phyloP scores from a whole-genome alignment of 371 early-diverging fungal species.

The Apophysomyces sp. region DNA sequence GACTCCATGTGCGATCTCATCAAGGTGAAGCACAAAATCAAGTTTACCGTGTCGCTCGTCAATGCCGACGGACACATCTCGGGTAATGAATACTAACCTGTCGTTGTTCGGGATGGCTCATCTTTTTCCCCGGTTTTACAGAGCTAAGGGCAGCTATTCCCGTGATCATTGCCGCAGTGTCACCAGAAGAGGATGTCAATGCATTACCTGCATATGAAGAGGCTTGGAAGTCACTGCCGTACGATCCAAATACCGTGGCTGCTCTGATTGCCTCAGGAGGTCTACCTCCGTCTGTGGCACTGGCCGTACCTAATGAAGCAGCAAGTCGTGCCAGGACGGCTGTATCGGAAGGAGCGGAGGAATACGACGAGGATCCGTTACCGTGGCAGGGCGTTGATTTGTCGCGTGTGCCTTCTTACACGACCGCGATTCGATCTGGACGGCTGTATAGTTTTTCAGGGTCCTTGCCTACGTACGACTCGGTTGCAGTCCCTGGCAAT shows the following conservation, averaged over 20 bases:
- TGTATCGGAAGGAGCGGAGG: constrained; percentile 64
- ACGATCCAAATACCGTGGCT: constrained; percentile 31
- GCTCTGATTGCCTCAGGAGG: constrained; percentile 31
- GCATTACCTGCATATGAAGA: constrained; percentile 49
- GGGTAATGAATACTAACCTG: constrained; percentile 20
- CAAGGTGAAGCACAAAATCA: constrained; percentile 43
- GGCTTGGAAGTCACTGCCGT: constrained; percentile 48
- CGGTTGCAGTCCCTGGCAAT: constrained; percentile 25
- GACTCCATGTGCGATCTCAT: constrained; percentile 37
- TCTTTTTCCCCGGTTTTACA: constrained; percentile 22
- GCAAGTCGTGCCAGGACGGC: constrained; percentile 81
- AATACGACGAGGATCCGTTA: constrained; percentile 40
- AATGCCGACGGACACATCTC: constrained; percentile 53
- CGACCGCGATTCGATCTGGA: constrained; percentile 42
- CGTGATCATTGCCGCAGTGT: constrained; percentile 32
- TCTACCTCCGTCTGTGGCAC: constrained; percentile 37
- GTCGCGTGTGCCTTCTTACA: constrained; percentile 42
- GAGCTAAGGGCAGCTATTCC: constrained; percentile 49
- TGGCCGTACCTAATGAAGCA: constrained; percentile 80
- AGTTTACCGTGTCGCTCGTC: constrained; percentile 38
- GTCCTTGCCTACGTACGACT: constrained; percentile 44
- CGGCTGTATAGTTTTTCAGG: constrained; percentile 39
- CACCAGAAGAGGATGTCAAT: constrained; percentile 39
- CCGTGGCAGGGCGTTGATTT: constrained; percentile 29
- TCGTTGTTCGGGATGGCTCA: background rate